Percentiles rank a stretch among this genome's conserved stretches.
phyloP scores from a whole-genome alignment of 306 rosid genomes.

The Sphenostylis stenocarpa region DNA sequence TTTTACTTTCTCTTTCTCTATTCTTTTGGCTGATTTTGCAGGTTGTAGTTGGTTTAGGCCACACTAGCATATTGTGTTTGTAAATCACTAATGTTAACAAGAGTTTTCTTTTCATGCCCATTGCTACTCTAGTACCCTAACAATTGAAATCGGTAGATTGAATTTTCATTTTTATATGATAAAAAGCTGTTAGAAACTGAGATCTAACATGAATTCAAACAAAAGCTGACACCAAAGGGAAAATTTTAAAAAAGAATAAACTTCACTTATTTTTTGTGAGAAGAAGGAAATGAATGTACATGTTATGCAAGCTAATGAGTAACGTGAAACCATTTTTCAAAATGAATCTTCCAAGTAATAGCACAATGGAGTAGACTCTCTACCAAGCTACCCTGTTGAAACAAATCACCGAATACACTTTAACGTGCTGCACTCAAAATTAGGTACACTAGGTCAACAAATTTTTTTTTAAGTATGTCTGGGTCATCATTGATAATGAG shows the following conservation, averaged over 20 bases:
- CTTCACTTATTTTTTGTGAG: too few relatives aligned
- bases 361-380: too few relatives aligned
- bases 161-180: neutral
- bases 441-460: too few relatives aligned
- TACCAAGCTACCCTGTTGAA: neutral
- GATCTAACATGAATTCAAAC: too few relatives aligned
- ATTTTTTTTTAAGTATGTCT: too few relatives aligned
- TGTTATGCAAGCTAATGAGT: neutral
- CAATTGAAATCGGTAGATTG: neutral
- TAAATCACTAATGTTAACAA: slow-evolving; percentile 32
- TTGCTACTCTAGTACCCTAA: neutral
- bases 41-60: slow-evolving; percentile 13
- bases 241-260: neutral
- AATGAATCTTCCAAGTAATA: neutral
- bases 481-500: too few relatives aligned
- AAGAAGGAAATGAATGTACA: neutral
- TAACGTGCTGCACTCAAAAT: neutral
- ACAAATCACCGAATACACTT: neutral
- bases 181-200: neutral
- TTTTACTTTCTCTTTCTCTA: neutral
- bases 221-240: neutral
- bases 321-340: neutral
- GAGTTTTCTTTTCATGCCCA: neutral
- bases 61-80: slow-evolving; percentile 29
- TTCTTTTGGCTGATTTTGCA: slow-evolving; percentile 22